Percentiles rank a stretch among this genome's conserved stretches.
These are phyloP conservation scores for Biscutella auriculata DNA, from an alignment of 441 rosid genomes.

Conservation along the genomic window DNA sequence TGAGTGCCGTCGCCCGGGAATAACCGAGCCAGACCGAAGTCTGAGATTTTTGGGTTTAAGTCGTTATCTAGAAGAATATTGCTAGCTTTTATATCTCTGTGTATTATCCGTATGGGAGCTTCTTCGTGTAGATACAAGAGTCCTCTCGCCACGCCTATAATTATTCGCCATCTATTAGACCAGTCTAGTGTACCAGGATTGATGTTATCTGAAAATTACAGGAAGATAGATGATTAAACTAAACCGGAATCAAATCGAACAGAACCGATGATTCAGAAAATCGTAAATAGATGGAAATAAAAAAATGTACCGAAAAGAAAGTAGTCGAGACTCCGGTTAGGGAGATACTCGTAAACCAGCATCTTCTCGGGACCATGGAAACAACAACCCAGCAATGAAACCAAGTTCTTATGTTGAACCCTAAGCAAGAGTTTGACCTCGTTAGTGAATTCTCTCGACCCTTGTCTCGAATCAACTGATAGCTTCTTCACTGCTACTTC, in stretches of 20 bases:
- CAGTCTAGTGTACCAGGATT: slow-evolving; percentile 53
- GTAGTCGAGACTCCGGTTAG: slow-evolving; percentile 72
- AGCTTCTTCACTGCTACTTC: slow-evolving; percentile 87
- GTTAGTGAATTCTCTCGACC: slow-evolving; percentile 59
- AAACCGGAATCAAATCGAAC: background rate
- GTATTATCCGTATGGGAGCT: slow-evolving; percentile 80
- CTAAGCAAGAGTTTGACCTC: slow-evolving; percentile 71
- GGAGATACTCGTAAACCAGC: slow-evolving; percentile 87
- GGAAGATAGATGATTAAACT: background rate
- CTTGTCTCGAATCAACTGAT: slow-evolving; percentile 63
- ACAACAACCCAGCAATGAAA: slow-evolving; percentile 69
- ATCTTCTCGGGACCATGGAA: slow-evolving; percentile 74
- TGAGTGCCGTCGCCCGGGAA: slow-evolving; percentile 81
- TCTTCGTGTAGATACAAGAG: slow-evolving; percentile 83
- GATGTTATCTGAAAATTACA: slow-evolving; percentile 32
- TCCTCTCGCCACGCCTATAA: slow-evolving; percentile 67
- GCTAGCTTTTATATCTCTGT: slow-evolving; percentile 77
- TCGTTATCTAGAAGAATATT: slow-evolving; percentile 64
- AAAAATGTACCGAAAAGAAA: slow-evolving; percentile 74
- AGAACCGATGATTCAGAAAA: background rate
- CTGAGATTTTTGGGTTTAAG: slow-evolving; percentile 76
- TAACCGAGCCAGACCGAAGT: slow-evolving; percentile 85
- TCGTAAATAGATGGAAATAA: background rate
- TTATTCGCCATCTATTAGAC: slow-evolving; percentile 48
- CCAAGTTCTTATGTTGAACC: slow-evolving; percentile 76